Percentiles rank a stretch among this genome's conserved stretches.
These are phyloP conservation scores for Pseudogymnoascus sp. DNA, from an alignment of 2,329 filamentous ascomycete genomes.

Conservation along the genomic window DNA sequence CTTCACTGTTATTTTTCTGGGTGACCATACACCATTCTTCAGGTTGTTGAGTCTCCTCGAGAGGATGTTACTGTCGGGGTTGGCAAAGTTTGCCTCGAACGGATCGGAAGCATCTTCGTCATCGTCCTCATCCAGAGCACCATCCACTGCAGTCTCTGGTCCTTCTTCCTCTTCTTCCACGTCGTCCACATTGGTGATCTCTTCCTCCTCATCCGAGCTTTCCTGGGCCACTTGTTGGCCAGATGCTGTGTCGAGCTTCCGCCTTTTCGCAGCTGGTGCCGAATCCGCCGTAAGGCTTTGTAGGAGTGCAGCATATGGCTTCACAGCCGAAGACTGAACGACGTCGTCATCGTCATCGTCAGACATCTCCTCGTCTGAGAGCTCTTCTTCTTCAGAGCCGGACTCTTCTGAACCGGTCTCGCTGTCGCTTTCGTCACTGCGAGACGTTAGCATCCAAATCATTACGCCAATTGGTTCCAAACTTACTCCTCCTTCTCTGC, in stretches of 20 bases:
- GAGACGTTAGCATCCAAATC: conserved; percentile 12
- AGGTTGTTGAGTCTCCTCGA: conserved; percentile 44
- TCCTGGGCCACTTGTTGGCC: conserved; percentile 12
- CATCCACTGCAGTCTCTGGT: conserved; percentile 30
- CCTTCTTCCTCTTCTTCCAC: conserved; percentile 44
- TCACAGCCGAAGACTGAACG: conserved; percentile 30
- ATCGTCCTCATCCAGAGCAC: conserved; percentile 35
- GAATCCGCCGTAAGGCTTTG: conserved; percentile 45
- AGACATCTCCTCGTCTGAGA: conserved; percentile 38
- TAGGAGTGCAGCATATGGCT: conserved; percentile 50
- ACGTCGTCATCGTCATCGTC: conserved; percentile 38
- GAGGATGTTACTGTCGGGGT: conserved; percentile 54
- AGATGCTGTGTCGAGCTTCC: conserved; percentile 41
- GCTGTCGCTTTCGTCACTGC: conserved; percentile 22
- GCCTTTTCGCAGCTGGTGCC: conserved; percentile 44
- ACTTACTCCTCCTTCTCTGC: conserved; percentile 35
- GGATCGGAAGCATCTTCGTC: conserved; percentile 55
- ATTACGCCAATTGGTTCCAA: neutral
- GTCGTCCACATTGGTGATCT: conserved; percentile 34
- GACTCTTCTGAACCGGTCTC: conserved; percentile 32
- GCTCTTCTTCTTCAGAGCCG: conserved; percentile 31
- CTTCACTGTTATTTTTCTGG: conserved; percentile 34
- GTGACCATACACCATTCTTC: conserved; percentile 43
- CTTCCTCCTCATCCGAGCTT: conserved; percentile 26
- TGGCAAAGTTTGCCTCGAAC: conserved; percentile 73